These are phyloP conservation scores for Talaromyces marneffei DNA, from an alignment of 2,329 filamentous ascomycete genomes.

Conservation along the genomic window DNA sequence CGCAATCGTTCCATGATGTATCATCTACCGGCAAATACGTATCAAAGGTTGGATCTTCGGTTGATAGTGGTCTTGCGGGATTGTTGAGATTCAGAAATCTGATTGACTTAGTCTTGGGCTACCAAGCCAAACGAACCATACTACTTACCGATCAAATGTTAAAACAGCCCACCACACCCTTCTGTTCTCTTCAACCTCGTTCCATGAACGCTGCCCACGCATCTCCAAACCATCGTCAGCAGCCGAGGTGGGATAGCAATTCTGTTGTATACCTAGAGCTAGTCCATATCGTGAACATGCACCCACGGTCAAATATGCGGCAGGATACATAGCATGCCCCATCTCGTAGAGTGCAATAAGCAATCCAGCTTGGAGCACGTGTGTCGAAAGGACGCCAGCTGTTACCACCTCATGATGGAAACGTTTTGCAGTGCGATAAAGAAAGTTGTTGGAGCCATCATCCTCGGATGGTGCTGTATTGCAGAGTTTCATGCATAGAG, in stretches of 20 bases:
- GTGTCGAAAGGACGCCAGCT: not conserved
- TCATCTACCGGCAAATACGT: not conserved
- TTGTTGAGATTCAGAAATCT: not conserved
- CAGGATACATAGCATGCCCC: constrained; percentile 3
- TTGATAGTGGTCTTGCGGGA: not conserved
- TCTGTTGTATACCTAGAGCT: not conserved
- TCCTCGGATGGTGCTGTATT: not conserved
- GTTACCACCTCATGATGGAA: not conserved
- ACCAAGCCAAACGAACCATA: not conserved
- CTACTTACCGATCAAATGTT: not conserved
- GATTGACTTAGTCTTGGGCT: not conserved
- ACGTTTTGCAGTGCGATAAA: not conserved
- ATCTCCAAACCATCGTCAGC: not conserved
- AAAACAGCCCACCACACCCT: not conserved
- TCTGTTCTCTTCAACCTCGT: not conserved
- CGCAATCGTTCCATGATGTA: not conserved
- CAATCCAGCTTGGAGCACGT: not conserved
- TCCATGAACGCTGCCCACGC: not conserved
- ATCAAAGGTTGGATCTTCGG: not conserved
- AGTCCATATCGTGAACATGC: not conserved
- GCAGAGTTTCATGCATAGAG: not conserved
- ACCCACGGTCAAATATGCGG: not conserved
- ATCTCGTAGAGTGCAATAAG: constrained; percentile 3
- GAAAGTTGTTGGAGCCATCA: not conserved
- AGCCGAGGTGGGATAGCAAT: not conserved